Evolutionary conservation across 116 monocot species (phyloP), one percentile per base, ranked within the genome.

Genomic region (Dioscorea cayenensis): DNA sequence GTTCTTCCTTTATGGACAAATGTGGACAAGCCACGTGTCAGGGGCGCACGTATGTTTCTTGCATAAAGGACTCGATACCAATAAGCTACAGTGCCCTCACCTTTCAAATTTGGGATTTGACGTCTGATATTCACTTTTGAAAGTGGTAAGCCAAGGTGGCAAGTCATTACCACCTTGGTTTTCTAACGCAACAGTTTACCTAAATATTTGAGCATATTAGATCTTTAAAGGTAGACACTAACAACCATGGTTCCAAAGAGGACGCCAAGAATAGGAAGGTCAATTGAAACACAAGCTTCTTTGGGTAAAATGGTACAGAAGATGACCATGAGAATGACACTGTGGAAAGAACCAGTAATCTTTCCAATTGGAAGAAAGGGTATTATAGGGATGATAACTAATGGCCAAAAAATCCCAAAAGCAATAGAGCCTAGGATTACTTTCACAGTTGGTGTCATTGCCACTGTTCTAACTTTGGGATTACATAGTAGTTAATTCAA

Each of bases 201-300:
- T 13, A 94, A 59, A 32, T 94, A 86, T 72, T 80, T 80, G 77
- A 94, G 90, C 90, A 94, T 86, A 73, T 90, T 88, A 5, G 86
- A 90, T 65, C 82, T 72, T 49, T 94, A 90, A 8, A 94, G 94
- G 55, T 88, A 94, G 49, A 73, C 71, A 25, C 88, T 84, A 21
- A 94, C 94, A 0, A 94, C 94, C 90, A 94, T 94, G 66, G 94
- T 94, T 63, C 91, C 88, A 36, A 94, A 94, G 66, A 94, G 88
- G 66, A 94, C 90, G 69, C 88, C 94, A 1, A 94, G 88, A 71
- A 94, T 94, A 6, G 88, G 94, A 64, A 94, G 94, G 76, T 94
- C 84, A 17, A 94, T 82, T 29, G 91, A 84, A 1, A 81, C 79
- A 36, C 84, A 90, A 16, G 94, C 94, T 48, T 94, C 77, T 6